Evolutionary conservation across 176 grass and related monocot species (phyloP).

Genomic region (Chrysopogon serrulatus): DNA sequence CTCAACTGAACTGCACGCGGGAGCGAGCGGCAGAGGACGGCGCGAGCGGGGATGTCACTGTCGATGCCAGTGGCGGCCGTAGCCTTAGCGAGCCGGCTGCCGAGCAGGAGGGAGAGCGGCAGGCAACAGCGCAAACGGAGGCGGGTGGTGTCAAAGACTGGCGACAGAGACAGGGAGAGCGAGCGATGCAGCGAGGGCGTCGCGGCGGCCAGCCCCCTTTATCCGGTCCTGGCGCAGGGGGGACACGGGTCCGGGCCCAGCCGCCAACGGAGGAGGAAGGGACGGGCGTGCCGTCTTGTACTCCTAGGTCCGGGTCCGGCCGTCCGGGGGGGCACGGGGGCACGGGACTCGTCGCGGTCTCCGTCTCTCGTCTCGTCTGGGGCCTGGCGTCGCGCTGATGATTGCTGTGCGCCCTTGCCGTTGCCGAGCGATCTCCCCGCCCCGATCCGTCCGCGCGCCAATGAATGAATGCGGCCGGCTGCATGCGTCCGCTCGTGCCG

Average conservation of each 20-base stretch:
- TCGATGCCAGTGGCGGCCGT: slow-evolving; percentile 26
- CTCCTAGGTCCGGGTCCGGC: neutral
- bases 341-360: neutral
- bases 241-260: neutral
- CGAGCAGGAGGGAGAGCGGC: neutral
- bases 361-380: neutral
- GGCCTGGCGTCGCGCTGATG: neutral
- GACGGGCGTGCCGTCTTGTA: neutral
- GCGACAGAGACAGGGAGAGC: neutral
- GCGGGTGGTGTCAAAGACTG: neutral
- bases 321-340: neutral
- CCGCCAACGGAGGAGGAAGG: neutral
- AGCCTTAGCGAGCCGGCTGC: neutral
- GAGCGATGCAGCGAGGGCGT: neutral
- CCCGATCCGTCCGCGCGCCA: neutral
- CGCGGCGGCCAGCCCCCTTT: neutral
- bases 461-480: slow-evolving; percentile 20
- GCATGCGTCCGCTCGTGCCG: neutral
- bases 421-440: too few relatives aligned
- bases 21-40: neutral
- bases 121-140: neutral
- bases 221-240: neutral
- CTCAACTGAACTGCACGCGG: slow-evolving; percentile 1
- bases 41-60: slow-evolving; percentile 13
- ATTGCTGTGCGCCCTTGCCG: neutral